These are phyloP conservation scores for Flaveria ramosissima DNA, from an alignment of 129 eudicot genomes.

Conservation along the genomic window DNA sequence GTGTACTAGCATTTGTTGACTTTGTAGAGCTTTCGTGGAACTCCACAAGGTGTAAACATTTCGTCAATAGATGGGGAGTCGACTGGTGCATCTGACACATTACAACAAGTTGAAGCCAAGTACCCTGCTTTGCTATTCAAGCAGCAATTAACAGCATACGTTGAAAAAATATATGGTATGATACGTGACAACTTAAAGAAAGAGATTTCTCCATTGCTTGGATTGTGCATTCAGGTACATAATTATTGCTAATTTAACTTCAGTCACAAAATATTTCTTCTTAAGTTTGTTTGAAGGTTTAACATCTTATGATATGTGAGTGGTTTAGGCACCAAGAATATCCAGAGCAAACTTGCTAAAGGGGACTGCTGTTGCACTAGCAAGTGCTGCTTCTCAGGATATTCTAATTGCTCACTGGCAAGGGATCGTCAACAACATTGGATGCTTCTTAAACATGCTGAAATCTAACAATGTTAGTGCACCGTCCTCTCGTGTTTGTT, in stretches of 20 bases:
- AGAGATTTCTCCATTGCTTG: conserved; percentile 87
- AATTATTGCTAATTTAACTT: neutral
- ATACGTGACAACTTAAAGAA: conserved; percentile 81
- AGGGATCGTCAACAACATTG: conserved; percentile 89
- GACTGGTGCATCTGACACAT: conserved; percentile 48
- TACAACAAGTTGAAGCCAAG: conserved; percentile 83
- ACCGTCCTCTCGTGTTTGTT: conserved; percentile 18
- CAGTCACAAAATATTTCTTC: neutral
- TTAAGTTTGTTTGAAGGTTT: conserved; percentile 14
- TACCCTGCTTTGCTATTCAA: conserved; percentile 87
- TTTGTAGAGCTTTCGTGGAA: conserved; percentile 82
- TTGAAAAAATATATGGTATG: conserved; percentile 93
- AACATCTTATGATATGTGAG: neutral
- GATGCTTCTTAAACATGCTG: conserved; percentile 66
- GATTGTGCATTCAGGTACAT: conserved; percentile 84
- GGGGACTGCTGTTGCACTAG: conserved; percentile 76
- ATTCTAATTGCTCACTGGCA: conserved; percentile 91
- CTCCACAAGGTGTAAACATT: conserved; percentile 74
- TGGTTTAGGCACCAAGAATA: conserved; percentile 89
- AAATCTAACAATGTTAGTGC: conserved; percentile 74
- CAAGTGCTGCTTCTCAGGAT: conserved; percentile 91
- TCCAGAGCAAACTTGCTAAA: conserved; percentile 78
- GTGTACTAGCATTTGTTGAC: conserved; percentile 14
- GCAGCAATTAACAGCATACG: conserved; percentile 84
- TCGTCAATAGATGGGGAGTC: conserved; percentile 54